Evolutionary conservation across 495 filamentous ascomycete genomes (phyloP), one percentile per base, ranked within the genome.

Genomic region (Cercophora newfieldiana): DNA sequence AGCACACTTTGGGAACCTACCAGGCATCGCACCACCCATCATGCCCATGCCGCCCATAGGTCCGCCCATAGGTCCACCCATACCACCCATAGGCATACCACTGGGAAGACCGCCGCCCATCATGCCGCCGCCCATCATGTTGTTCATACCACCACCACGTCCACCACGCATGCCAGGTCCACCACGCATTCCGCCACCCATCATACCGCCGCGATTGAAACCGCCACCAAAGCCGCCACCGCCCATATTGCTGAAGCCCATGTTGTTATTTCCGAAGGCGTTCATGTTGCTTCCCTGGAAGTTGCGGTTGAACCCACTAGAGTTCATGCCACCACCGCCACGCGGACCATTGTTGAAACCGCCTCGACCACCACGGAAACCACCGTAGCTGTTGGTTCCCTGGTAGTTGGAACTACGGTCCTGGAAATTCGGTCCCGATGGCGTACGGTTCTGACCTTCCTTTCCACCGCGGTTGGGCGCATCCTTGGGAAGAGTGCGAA

Each of bases 401-500:
- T 78, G 78, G 58, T 73, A 75, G 63, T 74, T 77, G 59, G 74
- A 74, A 54, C 70, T 71, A 59, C 74, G 70, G 59, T 76, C 75
- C 33, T 78, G 74, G 44, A 65, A 75, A 49, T 77, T 75, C 19
- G 66, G 66, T 26, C 77, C 80, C 49, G 67, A 68, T 53, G 75
- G 79, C n/a, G 69, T 68, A 69, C 85, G 83, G 67, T 69, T 81
- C 66, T 79, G 76, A 5, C 78, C 80, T 63, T 90, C 87, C 65
- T 91, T 89, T 51, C 85, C 87, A n/a, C 80, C 84, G 55, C 94
- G 89, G 72, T 86, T 84, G 1, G 93, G 92, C 0, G 89, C 88
- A 76, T 97, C 94, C 78, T 98, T 98, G 10, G 94, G 94, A 22
- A 97, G 80, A 0, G 94, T 98, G 59, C 87, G 86, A 85, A 96